Evolutionary conservation across 2,329 filamentous ascomycete genomes (phyloP).

Genomic region (Colletotrichum orchidophilum): DNA sequence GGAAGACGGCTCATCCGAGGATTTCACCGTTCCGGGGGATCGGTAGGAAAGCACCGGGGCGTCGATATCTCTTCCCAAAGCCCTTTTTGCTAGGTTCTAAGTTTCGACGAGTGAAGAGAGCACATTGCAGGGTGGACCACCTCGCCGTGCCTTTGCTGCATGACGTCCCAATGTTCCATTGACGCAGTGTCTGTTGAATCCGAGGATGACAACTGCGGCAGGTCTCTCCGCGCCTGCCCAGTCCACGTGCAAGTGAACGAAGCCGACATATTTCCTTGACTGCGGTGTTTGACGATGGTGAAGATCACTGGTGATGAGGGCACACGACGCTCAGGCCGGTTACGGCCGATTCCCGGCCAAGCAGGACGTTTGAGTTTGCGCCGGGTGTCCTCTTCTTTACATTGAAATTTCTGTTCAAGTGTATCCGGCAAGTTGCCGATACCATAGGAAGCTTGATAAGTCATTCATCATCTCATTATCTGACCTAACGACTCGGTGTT

Average conservation of each 20-base stretch:
- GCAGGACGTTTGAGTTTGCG: not conserved
- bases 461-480: no score
- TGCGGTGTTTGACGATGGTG: not conserved
- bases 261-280: not conserved
- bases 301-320: not conserved
- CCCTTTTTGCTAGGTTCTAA: no score
- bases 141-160: not conserved
- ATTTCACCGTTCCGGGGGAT: no score
- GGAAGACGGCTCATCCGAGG: not conserved
- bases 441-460: no score
- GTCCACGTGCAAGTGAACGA: constrained; percentile 3
- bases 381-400: not conserved
- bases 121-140: not conserved
- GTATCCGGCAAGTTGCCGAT: no score
- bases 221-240: not conserved
- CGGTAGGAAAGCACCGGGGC: not conserved
- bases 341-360: not conserved
- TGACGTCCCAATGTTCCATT: constrained; percentile 21
- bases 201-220: constrained; percentile 4
- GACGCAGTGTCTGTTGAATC: constrained; percentile 13
- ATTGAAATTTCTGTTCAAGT: no score
- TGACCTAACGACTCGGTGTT: no score
- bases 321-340: not conserved
- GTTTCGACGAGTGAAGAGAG: not conserved
- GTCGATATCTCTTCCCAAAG: not conserved